Evolutionary conservation across 1,284 basidiomycete genomes (phyloP), one percentile per base, ranked within the genome.

Genomic region (Ganoderma lucidum): DNA sequence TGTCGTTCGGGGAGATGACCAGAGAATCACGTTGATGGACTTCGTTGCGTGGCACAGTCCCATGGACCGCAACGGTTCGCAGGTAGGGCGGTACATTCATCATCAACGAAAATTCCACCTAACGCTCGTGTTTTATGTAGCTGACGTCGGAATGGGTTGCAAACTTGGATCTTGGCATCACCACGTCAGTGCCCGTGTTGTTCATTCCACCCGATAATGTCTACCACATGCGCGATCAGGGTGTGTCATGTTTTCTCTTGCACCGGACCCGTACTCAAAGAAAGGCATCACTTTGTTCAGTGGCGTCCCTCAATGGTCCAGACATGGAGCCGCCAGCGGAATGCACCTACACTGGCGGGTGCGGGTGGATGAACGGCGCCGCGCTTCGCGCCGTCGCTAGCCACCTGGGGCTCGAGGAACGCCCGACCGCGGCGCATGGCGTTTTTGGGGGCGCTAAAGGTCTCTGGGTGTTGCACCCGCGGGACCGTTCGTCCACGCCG

Each of bases 401-500:
- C 15, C 76, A 76, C 0, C 77, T 90, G 64, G 78, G 80, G 15
- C 84, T 83, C 60, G 14, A 76, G 1, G 80, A 70, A 19, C 80
- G 85, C 6, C 88, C 88, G 0, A 86, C 86, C 23, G 92, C 89
- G 2, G 81, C 92, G 0, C 92, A 93, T 75, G 92, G 87, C 0
- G 85, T 92, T 2, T 84, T 93, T 66, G 86, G 82, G 0, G 92
- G 91, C 0, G 83, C 87, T 0, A 94, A 93, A 73, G 92, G 92
- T 0, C 78, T 93, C 37, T 93, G 90, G 88, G 76, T 87, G 0
- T 77, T 92, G 0, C 89, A 92, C 67, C 90, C 88, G 0, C 68
- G 70, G 5, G 84, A 92, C 71, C 80, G 78, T 15, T 66, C 68
- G 3, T 58, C 76, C 4, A 79, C 73, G 8, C 87, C 86, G 0